Percentiles rank a stretch among this genome's conserved stretches.
phyloP scores from a whole-genome alignment of 2,329 filamentous ascomycete genomes.

The Aureobasidium sp. region DNA sequence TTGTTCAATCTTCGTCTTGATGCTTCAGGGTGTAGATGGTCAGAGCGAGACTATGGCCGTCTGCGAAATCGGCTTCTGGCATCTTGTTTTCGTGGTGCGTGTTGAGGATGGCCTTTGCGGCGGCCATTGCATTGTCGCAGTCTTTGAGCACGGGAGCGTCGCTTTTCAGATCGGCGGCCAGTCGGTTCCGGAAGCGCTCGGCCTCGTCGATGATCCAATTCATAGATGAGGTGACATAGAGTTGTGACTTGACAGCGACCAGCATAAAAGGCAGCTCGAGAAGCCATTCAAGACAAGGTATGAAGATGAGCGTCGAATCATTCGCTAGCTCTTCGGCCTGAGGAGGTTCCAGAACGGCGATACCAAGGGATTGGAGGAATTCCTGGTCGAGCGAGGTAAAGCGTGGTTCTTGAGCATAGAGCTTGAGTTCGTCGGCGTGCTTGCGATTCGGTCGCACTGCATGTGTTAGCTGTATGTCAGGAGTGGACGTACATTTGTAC shows the following conservation, averaged over 20 bases:
- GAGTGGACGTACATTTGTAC: neutral
- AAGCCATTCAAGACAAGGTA: constrained; percentile 15
- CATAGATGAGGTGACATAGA: constrained; percentile 16
- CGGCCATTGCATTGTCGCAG: neutral
- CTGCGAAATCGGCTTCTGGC: constrained; percentile 11
- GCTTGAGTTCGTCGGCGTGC: constrained; percentile 7
- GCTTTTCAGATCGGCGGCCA: neutral
- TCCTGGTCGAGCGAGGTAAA: constrained; percentile 25
- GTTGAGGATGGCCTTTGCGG: constrained; percentile 1
- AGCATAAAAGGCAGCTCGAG: constrained; percentile 14
- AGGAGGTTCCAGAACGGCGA: constrained; percentile 19
- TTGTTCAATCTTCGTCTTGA: neutral
- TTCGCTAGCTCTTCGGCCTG: constrained; percentile 8
- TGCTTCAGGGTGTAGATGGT: constrained; percentile 12
- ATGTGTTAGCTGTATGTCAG: neutral
- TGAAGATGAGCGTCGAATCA: constrained; percentile 13
- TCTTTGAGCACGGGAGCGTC: neutral
- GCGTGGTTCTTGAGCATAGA: constrained; percentile 26
- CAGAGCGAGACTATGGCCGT: constrained; percentile 3
- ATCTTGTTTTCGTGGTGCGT: constrained; percentile 7
- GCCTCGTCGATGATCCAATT: constrained; percentile 10
- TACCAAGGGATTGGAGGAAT: constrained; percentile 22
- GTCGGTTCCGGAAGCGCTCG: neutral
- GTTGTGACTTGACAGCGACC: neutral
- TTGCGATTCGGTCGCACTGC: constrained; percentile 4